Evolutionary conservation across 1,284 basidiomycete species (phyloP), one percentile per base, ranked within the genome.

Genomic region (Moesziomyces parantarcticus): DNA sequence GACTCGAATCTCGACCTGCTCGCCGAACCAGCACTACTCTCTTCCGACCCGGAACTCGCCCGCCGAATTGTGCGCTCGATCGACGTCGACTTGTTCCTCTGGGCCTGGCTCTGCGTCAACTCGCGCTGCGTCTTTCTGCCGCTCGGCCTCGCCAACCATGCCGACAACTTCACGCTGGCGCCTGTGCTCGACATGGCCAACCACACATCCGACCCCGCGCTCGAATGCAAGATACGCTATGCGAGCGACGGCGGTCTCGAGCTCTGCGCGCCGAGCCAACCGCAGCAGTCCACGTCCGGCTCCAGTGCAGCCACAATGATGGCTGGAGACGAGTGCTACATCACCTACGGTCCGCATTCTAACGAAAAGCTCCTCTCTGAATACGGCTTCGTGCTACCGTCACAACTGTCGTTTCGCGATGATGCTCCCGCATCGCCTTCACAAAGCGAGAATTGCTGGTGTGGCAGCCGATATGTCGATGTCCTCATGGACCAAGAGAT

Each of bases 141-240:
- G 8, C 70, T 82, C 8, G 50, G 58, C 2, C 65, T 80, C 9
- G 66, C 57, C 11, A 50, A 69, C 16, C 80, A 80, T 25, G 55
- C 56, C 13, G 78, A 83, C 68, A 83, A 83, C 44, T 75, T 83
- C 45, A 81, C 81, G 2, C 48, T 83, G 5, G 79, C 78, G 14
- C 80, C 81, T 1, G 32, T 83, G 55, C 77, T 83, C 11, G 81
- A 83, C 34, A 82, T 83, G 81, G 78, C 80, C 29, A 83, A 83
- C 45, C 81, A 83, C 49, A 83, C 80, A 3, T 45, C 66, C 2
- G 60, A 74, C 18, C 34, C 58, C 0, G 34, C 48, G 18, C 41
- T 63, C 21, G 77, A 75, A 36, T 80, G 74, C 67, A 76, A 69
- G 20, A 79, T 80, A 26, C 50, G 47, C n/a, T 75, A 68, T 43